These are phyloP conservation scores for Pilatotrama ljubarskyi DNA, from an alignment of 768 basidiomycete species.

Conservation along the genomic window DNA sequence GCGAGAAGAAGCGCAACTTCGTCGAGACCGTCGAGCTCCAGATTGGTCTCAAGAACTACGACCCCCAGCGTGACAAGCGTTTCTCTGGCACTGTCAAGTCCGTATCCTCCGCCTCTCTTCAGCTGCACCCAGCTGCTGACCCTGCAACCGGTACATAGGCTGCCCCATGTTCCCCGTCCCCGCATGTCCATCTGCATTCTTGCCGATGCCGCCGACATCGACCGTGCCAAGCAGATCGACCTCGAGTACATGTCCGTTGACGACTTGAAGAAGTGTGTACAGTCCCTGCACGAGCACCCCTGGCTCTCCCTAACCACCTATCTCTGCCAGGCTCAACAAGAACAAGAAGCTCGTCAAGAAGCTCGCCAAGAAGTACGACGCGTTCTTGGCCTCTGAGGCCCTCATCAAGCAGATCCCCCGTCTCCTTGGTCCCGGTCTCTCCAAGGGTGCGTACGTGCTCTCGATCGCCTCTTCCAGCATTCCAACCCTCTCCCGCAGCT, in stretches of 20 bases:
- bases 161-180: slow-evolving; percentile 96
- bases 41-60: slow-evolving; percentile 98
- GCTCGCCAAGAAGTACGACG: slow-evolving; percentile 99
- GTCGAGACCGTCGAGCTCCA: slow-evolving; percentile 96
- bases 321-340: slow-evolving; percentile 80
- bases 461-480: background rate
- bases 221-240: slow-evolving; percentile 96
- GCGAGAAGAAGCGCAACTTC: slow-evolving; percentile 92
- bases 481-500: slow-evolving; percentile 46
- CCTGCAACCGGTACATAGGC: slow-evolving; percentile 45
- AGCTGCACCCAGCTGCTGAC: background rate
- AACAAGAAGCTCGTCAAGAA: slow-evolving; percentile 99
- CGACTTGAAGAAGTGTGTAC: slow-evolving; percentile 92
- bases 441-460: slow-evolving; percentile 69
- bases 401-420: slow-evolving; percentile 99
- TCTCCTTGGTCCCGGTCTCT: slow-evolving; percentile 99
- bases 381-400: slow-evolving; percentile 95
- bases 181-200: slow-evolving; percentile 99
- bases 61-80: slow-evolving; percentile 99
- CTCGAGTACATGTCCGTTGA: slow-evolving; percentile 99
- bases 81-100: slow-evolving; percentile 99
- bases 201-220: slow-evolving; percentile 98
- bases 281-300: background rate
- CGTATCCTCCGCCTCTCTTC: slow-evolving; percentile 26
- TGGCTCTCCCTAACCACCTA: background rate